Percentiles rank a stretch among this genome's conserved stretches.
Conservation (phyloP, 1,139 yeast species). For the Yamadazyma spencermartinsiae region DNA sequence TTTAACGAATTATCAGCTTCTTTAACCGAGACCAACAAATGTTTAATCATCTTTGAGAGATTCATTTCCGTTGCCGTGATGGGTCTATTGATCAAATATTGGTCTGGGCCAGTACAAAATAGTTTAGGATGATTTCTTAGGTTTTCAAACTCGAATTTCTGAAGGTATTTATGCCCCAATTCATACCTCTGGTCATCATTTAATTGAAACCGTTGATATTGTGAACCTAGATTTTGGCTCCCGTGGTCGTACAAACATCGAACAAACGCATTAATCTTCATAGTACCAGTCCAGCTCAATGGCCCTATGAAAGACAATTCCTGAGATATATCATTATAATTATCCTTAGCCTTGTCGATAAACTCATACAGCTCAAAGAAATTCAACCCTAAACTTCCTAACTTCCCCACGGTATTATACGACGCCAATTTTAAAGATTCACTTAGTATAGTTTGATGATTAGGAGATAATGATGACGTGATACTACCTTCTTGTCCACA, state of each 20-base stretch:
- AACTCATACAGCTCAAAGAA: neutral
- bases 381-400: neutral
- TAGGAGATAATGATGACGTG: neutral
- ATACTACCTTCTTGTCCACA: neutral
- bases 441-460: neutral
- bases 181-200: neutral
- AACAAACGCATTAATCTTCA: neutral
- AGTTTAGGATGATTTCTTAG: neutral
- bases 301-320: neutral
- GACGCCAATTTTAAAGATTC: neutral
- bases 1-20: constrained; percentile 10
- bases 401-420: neutral
- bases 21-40: constrained; percentile 21
- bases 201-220: neutral
- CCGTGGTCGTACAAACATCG: neutral
- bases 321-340: neutral
- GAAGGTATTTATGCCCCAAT: neutral
- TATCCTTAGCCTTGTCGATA: neutral
- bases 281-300: neutral
- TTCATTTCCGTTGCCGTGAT: neutral
- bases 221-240: neutral
- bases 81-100: neutral
- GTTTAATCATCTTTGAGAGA: constrained; percentile 36
- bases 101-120: neutral
- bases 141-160: neutral